Base-by-base conservation (phyloP, 345 rosid species). In the Punica granatum region DNA sequence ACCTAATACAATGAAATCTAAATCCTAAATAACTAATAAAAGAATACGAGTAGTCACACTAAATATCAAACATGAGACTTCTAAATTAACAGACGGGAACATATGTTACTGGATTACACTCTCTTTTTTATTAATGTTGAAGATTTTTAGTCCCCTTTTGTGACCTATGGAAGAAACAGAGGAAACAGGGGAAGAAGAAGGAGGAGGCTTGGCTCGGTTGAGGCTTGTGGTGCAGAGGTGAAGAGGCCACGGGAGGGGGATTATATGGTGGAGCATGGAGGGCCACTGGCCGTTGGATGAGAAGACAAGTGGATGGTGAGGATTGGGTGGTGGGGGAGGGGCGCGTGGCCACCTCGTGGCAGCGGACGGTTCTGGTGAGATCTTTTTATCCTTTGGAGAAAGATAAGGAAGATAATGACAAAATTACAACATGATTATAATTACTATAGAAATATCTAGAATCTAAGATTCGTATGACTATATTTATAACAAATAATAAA, bases 291-390 rank as follows among this genome's bases (percentile, higher is more conserved):
- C 82, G 60, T 72, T 19, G 66, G 84, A 87, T 84, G 33, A 0
- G 0, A 0, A 65, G 73, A 72, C 64, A 80, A 77, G 88, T 89
- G 90, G 74, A 78, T 72, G 92, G 79, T 60, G 2, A 3, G 0
- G 83, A 87, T 84, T 64, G 69, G 44, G 59, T 67, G 44, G 68
- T 66, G 32, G 25, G 15, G 19, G 7, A 8, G 70, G 79, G 82
- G 86, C 80, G 93, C 81, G 96, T 91, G 96, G 78, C 77, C 1
- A 62, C 63, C 88, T 77, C 84, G 86, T 86, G 96, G 78, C 41
- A 10, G 49, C 16, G 56, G 58, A 23, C 28, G 19, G 19, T 49
- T 49, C 67, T 49, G 49, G 53, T 26, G 21, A 42, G 60, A 66
- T 41, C 33, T 41, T 0, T 53, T 51, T 7, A 8, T 49, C 18